These are phyloP conservation scores for Cavenderia fasciculata DNA, from an alignment of 78 protist genomes.

Conservation along the genomic window DNA sequence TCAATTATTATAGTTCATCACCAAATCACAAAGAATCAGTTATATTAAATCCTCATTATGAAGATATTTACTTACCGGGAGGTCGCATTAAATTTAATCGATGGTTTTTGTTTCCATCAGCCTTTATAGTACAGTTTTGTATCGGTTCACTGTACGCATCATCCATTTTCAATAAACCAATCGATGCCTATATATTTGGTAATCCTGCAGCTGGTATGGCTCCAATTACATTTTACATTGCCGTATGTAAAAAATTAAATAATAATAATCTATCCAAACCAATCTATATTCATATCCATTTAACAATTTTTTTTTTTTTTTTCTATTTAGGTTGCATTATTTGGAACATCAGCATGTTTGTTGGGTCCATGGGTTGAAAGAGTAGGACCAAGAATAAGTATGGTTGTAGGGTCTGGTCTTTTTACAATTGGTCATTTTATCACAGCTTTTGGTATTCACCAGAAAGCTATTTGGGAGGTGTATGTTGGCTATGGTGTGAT, in stretches of 20 bases:
- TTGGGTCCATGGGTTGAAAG: slow-evolving; percentile 67
- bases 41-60: no score
- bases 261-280: no score
- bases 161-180: slow-evolving; percentile 47
- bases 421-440: slow-evolving; percentile 60
- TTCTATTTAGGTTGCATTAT: slow-evolving; percentile 25
- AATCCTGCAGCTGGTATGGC: slow-evolving; percentile 13
- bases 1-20: no score
- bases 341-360: slow-evolving; percentile 24
- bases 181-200: slow-evolving; percentile 1
- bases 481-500: slow-evolving; percentile 80
- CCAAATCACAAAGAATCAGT: no score
- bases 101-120: slow-evolving; percentile 17
- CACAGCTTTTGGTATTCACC: slow-evolving; percentile 53
- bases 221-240: slow-evolving; percentile 41
- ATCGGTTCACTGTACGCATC: slow-evolving; percentile 29
- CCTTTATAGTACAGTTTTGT: slow-evolving; percentile 13
- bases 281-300: not conserved
- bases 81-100: slow-evolving; percentile 26
- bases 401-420: slow-evolving; percentile 20
- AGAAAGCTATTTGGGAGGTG: slow-evolving; percentile 18
- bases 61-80: no score
- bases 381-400: slow-evolving; percentile 45
- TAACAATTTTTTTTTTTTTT: not conserved
- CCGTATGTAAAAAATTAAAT: no score